Conservation (phyloP, 2,329 filamentous ascomycete species). For the Botryotinia narcissicola region DNA sequence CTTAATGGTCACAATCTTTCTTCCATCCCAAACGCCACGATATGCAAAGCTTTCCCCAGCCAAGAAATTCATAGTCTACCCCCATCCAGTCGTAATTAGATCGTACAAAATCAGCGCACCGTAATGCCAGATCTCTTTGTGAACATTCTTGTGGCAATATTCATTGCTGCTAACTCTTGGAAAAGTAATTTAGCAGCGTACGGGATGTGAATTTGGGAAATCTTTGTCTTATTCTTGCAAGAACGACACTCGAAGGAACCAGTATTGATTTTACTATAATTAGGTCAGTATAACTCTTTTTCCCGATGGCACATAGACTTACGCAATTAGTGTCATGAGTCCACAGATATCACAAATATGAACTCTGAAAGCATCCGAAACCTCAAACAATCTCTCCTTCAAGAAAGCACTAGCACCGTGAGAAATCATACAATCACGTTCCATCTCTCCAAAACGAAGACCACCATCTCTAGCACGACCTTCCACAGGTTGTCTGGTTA, state of each 20-base stretch:
- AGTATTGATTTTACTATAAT: conserved; percentile 79
- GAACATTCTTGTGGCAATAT: conserved; percentile 97
- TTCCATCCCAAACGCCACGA: conserved; percentile 35
- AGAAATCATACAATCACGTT: conserved; percentile 99
- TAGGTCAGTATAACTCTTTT: not conserved
- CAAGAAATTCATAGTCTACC: conserved; percentile 15
- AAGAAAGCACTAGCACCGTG: conserved; percentile 95
- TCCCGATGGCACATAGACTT: conserved; percentile 48
- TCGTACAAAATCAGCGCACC: conserved; percentile 52
- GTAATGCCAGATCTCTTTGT: conserved; percentile 77
- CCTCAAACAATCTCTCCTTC: conserved; percentile 95
- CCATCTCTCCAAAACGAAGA: conserved; percentile 99
- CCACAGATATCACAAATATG: conserved; percentile 99
- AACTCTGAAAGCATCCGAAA: conserved; percentile 95
- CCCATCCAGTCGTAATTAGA: conserved; percentile 22
- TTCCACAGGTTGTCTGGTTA: conserved; percentile 95
- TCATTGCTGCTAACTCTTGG: conserved; percentile 97
- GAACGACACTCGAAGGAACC: conserved; percentile 95
- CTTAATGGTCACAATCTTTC: conserved; percentile 26
- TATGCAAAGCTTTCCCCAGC: conserved; percentile 33
- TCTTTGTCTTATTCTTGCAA: conserved; percentile 99
- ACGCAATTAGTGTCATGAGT: conserved; percentile 98
- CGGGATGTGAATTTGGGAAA: conserved; percentile 95
- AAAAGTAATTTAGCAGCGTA: conserved; percentile 98
- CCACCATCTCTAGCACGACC: conserved; percentile 97